A percentile compares a stretch with the other conserved stretches of the same genome.
Conservation (phyloP, 306 rosid genomes). For the Cicer pinnatifidum region DNA sequence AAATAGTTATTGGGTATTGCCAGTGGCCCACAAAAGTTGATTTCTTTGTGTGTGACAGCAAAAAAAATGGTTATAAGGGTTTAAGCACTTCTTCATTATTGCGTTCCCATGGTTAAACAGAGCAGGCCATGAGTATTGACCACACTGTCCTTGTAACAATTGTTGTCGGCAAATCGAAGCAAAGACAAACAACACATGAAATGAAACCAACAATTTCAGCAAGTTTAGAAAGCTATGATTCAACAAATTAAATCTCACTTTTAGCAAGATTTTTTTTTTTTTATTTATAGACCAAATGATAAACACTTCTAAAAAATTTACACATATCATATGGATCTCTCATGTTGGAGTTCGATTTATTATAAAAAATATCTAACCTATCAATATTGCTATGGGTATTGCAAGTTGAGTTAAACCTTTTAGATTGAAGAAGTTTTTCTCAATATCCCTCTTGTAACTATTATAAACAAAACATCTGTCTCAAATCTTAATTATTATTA, state of each 20-base stretch:
- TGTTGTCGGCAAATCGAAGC: conserved; percentile 37
- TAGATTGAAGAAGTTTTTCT: no score
- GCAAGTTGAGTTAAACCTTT: no score
- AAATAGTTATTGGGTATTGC: conserved; percentile 29
- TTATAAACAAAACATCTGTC: no score
- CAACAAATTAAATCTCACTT: not conserved
- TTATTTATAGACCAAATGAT: no score
- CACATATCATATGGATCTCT: no score
- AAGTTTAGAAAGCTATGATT: not conserved
- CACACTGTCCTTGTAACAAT: conserved; percentile 15
- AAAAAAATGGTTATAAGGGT: conserved; percentile 29
- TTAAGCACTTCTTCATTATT: conserved; percentile 29
- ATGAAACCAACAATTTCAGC: conserved; percentile 8
- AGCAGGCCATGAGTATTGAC: conserved; percentile 31
- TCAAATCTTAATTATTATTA: no score
- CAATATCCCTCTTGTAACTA: no score
- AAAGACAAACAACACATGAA: conserved; percentile 22
- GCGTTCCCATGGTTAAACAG: not conserved
- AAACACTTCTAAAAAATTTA: no score
- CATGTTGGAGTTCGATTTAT: no score
- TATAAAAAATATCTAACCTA: no score
- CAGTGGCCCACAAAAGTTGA: conserved; percentile 15
- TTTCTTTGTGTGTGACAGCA: conserved; percentile 36
- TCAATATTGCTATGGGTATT: no score
- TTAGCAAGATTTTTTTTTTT: not conserved